phyloP scores from a whole-genome alignment of 1,139 yeast genomes.

The Zygosaccharomyces pseudobailii region DNA sequence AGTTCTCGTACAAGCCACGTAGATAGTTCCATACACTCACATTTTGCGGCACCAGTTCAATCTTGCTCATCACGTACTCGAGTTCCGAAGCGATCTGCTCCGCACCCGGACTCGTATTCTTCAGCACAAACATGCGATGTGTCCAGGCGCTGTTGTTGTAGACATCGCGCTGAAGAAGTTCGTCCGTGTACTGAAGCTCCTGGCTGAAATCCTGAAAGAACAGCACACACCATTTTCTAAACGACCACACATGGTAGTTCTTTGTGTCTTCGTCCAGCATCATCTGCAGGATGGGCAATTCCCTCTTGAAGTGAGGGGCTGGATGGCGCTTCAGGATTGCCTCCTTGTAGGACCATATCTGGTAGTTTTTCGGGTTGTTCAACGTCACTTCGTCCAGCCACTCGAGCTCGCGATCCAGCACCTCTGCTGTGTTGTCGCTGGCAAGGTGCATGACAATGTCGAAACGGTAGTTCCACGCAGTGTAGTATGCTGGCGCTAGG shows the following conservation, averaged over 20 bases:
- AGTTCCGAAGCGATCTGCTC: slow-evolving; percentile 22
- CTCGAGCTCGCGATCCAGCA: slow-evolving; percentile 48
- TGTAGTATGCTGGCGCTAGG: slow-evolving; percentile 82
- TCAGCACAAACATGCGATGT: slow-evolving; percentile 61
- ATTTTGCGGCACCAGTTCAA: slow-evolving; percentile 63
- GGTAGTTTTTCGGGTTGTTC: slow-evolving; percentile 84
- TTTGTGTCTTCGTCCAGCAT: slow-evolving; percentile 78
- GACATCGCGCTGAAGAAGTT: slow-evolving; percentile 55
- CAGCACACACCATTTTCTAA: slow-evolving; percentile 72
- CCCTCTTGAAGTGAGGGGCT: slow-evolving; percentile 47
- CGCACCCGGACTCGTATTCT: slow-evolving; percentile 14
- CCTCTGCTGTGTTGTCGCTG: slow-evolving; percentile 26
- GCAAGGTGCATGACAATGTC: slow-evolving; percentile 46
- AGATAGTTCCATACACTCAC: slow-evolving; percentile 87
- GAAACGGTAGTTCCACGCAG: slow-evolving; percentile 80
- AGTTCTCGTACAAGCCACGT: slow-evolving; percentile 49
- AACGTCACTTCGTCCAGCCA: slow-evolving; percentile 79
- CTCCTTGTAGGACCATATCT: slow-evolving; percentile 91
- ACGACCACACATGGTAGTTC: slow-evolving; percentile 96
- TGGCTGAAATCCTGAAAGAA: slow-evolving; percentile 44
- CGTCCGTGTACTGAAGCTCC: slow-evolving; percentile 54
- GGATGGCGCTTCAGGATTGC: slow-evolving; percentile 41
- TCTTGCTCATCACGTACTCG: slow-evolving; percentile 20
- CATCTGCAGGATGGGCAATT: slow-evolving; percentile 55
- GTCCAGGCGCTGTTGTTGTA: slow-evolving; percentile 94